Base-by-base conservation (phyloP, 139 green algal genomes). In the Chloropicon primus region DNA sequence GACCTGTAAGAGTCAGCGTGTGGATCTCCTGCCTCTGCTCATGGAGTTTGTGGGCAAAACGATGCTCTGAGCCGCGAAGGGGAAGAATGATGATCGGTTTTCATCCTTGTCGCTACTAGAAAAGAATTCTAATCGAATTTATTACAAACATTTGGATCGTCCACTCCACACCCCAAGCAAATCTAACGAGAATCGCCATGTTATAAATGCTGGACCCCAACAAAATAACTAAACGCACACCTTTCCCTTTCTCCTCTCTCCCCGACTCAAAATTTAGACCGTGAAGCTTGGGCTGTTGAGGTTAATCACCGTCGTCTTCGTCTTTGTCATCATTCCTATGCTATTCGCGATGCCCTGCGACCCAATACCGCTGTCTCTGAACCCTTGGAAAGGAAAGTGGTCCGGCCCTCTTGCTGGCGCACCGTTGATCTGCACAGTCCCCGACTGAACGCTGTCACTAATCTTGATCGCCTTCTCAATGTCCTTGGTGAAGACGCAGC, bases 231-330 rank as follows among this genome's bases (percentile, higher is more conserved):
- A n/a, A n/a, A n/a, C n/a, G n/a, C n/a, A n/a, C n/a, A n/a, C 41
- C 41, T 17, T 17, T 17, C 41, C 41, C 41, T 17, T 17, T 17
- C 41, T 17, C 41, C 41, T 17, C 41, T 62, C 41, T 62, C 41
- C 5, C 41, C 41, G 10, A 5, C 41, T 17, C 41, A 62, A 5
- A 62, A n/a, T n/a, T 62, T 17, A 62, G 10, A 62, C 41, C 41
- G 89, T 86, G 78, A 94, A 97, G 0, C 79, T 89, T 74, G 91
- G 86, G 71, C 81, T 79, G 1, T 87, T 75, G 71, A 97, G 84
- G 82, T 96, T 97, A 78, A 97, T 92, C 2, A 98, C 94, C 0
- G 93, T 97, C 72, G 82, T 90, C 88, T 98, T 98, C 53, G 85
- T 89, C 85, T 97, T 98, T 75, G 87, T 89, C 94, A 98, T 97